These are phyloP conservation scores for Phytophthora quininea DNA, from an alignment of 352 stramenopile genomes.

Conservation along the genomic window DNA sequence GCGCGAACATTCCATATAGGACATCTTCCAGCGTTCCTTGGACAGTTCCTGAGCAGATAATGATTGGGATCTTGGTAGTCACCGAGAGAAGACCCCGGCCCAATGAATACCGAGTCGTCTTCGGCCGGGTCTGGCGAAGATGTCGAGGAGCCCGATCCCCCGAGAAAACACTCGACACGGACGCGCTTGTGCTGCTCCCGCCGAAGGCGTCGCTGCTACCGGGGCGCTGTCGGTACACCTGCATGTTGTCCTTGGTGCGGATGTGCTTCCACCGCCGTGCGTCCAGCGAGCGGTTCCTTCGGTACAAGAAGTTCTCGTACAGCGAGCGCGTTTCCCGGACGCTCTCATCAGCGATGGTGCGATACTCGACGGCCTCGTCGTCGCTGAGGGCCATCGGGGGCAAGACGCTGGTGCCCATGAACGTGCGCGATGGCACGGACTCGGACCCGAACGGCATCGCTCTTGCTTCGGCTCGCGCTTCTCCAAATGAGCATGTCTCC, in stretches of 20 bases:
- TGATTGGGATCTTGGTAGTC: conserved; percentile 41
- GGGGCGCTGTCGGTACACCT: conserved; percentile 46
- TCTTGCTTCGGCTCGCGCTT: not conserved
- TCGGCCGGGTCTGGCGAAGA: conserved; percentile 17
- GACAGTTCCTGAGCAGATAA: conserved; percentile 39
- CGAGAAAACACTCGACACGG: not conserved
- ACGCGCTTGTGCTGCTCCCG: not conserved
- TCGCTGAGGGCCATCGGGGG: conserved; percentile 34
- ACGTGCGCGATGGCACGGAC: conserved; percentile 5
- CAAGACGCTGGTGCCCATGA: conserved; percentile 23
- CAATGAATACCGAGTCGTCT: conserved; percentile 39
- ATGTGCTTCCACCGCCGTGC: conserved; percentile 41
- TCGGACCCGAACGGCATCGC: conserved; percentile 4
- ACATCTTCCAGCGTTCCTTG: conserved; percentile 57
- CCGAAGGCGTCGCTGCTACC: conserved; percentile 1
- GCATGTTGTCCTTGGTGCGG: conserved; percentile 33
- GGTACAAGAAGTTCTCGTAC: conserved; percentile 51
- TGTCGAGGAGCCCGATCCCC: conserved; percentile 12
- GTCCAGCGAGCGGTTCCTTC: conserved; percentile 31
- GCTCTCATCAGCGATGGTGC: conserved; percentile 39
- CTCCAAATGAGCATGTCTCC: not conserved
- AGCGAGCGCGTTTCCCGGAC: conserved; percentile 40
- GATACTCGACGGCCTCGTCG: conserved; percentile 41
- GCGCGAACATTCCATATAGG: conserved; percentile 50
- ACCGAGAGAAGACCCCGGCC: conserved; percentile 46